Base-by-base conservation (phyloP, 805 yeast species). In the Saccharomycopsis oosterbeekiorum region DNA sequence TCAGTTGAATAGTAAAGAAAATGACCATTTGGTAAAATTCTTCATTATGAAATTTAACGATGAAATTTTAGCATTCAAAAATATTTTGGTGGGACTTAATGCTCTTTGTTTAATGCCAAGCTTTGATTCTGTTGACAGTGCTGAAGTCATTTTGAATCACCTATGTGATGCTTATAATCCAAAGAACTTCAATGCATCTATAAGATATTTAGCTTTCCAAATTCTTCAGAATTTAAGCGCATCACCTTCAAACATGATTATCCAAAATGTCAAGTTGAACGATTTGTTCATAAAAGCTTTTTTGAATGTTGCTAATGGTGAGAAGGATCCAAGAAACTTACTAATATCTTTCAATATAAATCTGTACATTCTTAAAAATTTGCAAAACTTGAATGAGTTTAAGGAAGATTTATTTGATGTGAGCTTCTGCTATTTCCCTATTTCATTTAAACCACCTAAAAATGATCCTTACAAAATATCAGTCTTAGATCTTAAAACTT, bases 381-480 rank as follows among this genome's bases (percentile, higher is more conserved):
- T 83, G 34, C 65, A 70, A 15, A 73, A 75, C 2, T 75, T 82
- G 57, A 65, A 72, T 51, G 70, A 72, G n/a, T 74, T 71, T 68
- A 69, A 80, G 39, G 86, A 86, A 65, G 89, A 88, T 10, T 71
- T 94, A 62, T 96, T 92, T 70, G 99, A 94, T 70, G 83, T 88
- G 41, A 78, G 89, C 50, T 96, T 93, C 70, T 94, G 99, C 72
- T 94, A 94, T 74, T 94, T 93, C 75, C 99, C 99, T 12, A 92
- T 94, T 53, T 88, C 97, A 1, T 94, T 96, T 74, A 85, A 84
- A 62, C 97, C 98, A 2, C 82, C 84, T 56, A 76, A 79, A 66
- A 89, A 89, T 70, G 97, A 93, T 67, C 92, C 94, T 0, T 90
- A 91, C 70, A 83, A 85, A 64, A 88, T 90, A 65, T 83, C 96